These are phyloP conservation scores for Aphanomyces astaci DNA, from an alignment of 352 stramenopile genomes.

Conservation along the genomic window DNA sequence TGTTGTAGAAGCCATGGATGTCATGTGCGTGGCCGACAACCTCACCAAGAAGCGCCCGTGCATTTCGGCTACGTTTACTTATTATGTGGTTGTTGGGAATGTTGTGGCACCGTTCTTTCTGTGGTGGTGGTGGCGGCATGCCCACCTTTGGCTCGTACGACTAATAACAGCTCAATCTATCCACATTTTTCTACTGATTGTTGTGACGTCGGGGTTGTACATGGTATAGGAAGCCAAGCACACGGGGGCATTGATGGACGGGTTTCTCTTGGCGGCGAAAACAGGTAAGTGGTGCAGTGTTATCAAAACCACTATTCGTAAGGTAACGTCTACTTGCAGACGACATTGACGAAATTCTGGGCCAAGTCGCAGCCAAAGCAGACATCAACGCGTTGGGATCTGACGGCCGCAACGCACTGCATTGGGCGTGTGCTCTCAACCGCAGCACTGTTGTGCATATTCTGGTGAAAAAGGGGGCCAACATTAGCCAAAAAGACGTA, in stretches of 20 bases:
- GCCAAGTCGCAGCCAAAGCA: constrained; percentile 56
- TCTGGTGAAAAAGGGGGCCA: constrained; percentile 73
- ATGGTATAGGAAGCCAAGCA: constrained; percentile 34
- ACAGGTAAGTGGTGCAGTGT: constrained; percentile 29
- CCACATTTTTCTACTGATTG: too few species aligned
- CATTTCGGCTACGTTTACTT: constrained; percentile 36
- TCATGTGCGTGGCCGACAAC: constrained; percentile 35
- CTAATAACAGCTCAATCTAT: neutral
- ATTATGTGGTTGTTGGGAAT: constrained; percentile 36
- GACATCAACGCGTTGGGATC: constrained; percentile 67
- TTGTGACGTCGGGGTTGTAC: too few species aligned
- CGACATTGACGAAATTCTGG: constrained; percentile 66
- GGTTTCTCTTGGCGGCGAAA: constrained; percentile 68
- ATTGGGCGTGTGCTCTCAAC: constrained; percentile 72
- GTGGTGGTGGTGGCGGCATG: constrained; percentile 51
- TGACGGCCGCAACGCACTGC: constrained; percentile 66
- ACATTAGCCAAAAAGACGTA: constrained; percentile 70
- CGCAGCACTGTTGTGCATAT: constrained; percentile 69
- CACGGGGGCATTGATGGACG: constrained; percentile 41
- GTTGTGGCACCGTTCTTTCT: constrained; percentile 37
- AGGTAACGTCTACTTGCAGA: too few species aligned
- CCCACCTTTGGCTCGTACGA: constrained; percentile 55
- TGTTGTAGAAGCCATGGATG: constrained; percentile 28
- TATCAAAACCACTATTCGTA: neutral
- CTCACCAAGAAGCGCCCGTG: constrained; percentile 50